Percentiles rank a stretch among this genome's conserved stretches.
These are phyloP conservation scores for Xylaria cubensis DNA, from an alignment of 495 filamentous ascomycete species.

Conservation along the genomic window DNA sequence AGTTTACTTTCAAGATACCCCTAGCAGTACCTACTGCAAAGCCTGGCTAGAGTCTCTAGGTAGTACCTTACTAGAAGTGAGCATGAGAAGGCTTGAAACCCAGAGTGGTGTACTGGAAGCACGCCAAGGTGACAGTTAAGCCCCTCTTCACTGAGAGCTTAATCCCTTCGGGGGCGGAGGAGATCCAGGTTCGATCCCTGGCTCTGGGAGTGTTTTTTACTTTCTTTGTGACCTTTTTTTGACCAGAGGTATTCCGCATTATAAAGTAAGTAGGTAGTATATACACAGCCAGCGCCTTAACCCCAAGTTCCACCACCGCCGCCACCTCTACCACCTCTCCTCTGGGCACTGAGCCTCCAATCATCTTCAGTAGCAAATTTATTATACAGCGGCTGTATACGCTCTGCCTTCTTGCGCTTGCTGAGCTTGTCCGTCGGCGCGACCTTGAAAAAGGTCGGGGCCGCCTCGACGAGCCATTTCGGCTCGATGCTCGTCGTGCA, in stretches of 20 bases:
- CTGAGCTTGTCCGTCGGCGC: conserved; percentile 86
- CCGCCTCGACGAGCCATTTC: conserved; percentile 88
- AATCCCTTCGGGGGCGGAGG: background rate
- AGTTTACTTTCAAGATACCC: too few relatives aligned
- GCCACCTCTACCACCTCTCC: conserved; percentile 83
- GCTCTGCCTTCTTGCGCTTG: conserved; percentile 91
- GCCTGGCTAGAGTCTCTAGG: too few relatives aligned
- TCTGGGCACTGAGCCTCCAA: conserved; percentile 91
- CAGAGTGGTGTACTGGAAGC: background rate
- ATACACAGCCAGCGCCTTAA: conserved; percentile 42
- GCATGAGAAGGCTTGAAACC: too few relatives aligned
- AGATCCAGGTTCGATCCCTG: background rate
- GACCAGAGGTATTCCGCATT: too few relatives aligned
- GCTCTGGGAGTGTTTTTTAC: background rate
- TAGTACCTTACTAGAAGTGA: too few relatives aligned
- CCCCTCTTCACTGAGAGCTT: background rate
- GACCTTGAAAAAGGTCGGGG: conserved; percentile 98
- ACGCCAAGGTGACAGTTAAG: background rate
- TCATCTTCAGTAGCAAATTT: conserved; percentile 85
- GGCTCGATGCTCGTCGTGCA: conserved; percentile 90
- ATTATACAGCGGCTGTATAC: conserved; percentile 94
- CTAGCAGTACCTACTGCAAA: too few relatives aligned
- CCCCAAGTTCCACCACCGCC: conserved; percentile 95
- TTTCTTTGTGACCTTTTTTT: too few relatives aligned
- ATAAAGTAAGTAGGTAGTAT: background rate